Evolutionary conservation across 495 filamentous ascomycete genomes (phyloP), one percentile per base, ranked within the genome.

Genomic region (Collariella sp.): DNA sequence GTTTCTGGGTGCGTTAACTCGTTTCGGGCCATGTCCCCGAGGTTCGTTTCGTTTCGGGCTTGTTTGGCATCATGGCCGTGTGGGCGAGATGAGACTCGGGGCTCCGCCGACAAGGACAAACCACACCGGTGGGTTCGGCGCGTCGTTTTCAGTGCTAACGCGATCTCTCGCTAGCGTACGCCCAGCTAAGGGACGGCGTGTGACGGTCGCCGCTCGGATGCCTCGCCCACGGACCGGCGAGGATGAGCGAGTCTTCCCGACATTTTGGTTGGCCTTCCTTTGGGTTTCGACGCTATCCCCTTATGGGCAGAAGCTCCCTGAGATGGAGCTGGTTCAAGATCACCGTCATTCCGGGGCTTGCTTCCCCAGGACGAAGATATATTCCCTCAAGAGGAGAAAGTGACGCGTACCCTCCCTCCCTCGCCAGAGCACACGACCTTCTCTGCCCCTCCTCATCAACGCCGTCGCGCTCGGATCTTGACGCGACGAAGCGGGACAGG

Each of bases 81-180:
- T 15, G 33, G 18, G 16, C 24, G 31, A 50, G 15, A 7, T 9
- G 18, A 35, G 12, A 20, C 12, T 7, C 5, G 47, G 26, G 13
- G 9, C 12, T 52, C 18, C 41, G 1, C 18, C 1, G 44, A 43
- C 54, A 56, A 35, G 54, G 54, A 34, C 18, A 40, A 31, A 46
- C 54, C 54, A 57, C 19, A 46, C 47, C 34, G 47, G 42, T 52
- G 54, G 47, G 54, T 45, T 51, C 29, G 22, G 40, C 20, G 23
- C 48, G 46, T 16, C 33, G 33, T 24, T 57, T 50, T 42, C 26
- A 43, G 5, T 29, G 29, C 29, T 44, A 44, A 40, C 40, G 39
- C 29, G 11, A 9, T 19, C 5, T n/a, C n/a, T n/a, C n/a, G n/a
- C n/a, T 42, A 49, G 46, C 16, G 46, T 20, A 18, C 16, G 7